Conservation (phyloP, 805 yeast species). For the Saccharomycopsis fibuligera region DNA sequence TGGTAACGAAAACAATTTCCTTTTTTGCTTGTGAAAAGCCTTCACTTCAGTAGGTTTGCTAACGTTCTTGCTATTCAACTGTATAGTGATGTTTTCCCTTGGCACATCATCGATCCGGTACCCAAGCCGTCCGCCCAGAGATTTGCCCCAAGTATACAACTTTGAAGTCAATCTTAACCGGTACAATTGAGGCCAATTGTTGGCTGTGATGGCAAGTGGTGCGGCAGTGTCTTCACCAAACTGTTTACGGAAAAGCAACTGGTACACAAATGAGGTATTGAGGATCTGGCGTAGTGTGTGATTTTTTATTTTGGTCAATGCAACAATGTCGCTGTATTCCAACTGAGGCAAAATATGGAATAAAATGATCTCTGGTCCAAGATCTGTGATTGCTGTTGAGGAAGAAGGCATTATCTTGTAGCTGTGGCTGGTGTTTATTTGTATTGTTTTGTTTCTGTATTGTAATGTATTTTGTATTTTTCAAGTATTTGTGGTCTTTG, state of each 20-base stretch:
- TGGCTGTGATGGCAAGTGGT: background rate
- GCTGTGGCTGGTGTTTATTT: too few species aligned
- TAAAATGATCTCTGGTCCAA: slow-evolving; percentile 13
- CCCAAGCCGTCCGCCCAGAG: slow-evolving; percentile 9
- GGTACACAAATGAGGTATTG: slow-evolving; percentile 5
- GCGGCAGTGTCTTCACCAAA: slow-evolving; percentile 9
- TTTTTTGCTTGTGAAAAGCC: too few species aligned
- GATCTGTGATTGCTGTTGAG: too few species aligned
- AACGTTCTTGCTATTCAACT: background rate
- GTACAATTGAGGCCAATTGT: slow-evolving; percentile 12
- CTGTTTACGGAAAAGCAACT: slow-evolving; percentile 9
- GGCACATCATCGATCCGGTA: slow-evolving; percentile 3
- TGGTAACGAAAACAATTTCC: too few species aligned
- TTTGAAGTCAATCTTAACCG: background rate
- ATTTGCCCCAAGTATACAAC: slow-evolving; percentile 15
- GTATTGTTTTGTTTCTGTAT: too few species aligned
- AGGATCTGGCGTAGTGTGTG: background rate
- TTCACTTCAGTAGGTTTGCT: background rate
- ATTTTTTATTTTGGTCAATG: background rate
- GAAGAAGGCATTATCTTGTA: too few species aligned
- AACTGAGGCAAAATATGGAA: slow-evolving; percentile 16
- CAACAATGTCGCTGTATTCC: slow-evolving; percentile 7
- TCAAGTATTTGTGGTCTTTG: too few species aligned
- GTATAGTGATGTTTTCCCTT: background rate
- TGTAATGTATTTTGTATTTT: too few species aligned